These are phyloP conservation scores for Fomitopsis serialis DNA, from an alignment of 768 basidiomycete genomes.

Conservation along the genomic window DNA sequence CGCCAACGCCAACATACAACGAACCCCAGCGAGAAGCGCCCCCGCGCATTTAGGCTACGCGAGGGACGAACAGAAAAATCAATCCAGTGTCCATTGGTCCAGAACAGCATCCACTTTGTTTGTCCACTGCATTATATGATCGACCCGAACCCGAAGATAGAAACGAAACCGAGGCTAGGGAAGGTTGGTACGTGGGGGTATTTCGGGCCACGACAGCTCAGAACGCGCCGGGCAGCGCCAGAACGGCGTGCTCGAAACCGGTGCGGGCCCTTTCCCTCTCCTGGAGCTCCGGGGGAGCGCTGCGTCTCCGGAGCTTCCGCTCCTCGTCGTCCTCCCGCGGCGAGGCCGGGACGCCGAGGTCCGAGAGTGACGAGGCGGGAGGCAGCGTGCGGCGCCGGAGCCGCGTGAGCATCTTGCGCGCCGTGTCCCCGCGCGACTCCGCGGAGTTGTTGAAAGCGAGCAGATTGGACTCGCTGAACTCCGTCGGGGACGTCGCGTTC, in stretches of 20 bases:
- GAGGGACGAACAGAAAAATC: conserved; percentile 1
- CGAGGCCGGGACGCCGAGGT: conserved; percentile 13
- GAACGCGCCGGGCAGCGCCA: conserved; percentile 56
- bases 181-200: not conserved
- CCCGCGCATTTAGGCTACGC: not conserved
- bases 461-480: conserved; percentile 51
- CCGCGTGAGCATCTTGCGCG: conserved; percentile 60
- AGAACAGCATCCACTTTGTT: not conserved
- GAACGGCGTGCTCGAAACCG: conserved; percentile 56
- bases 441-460: conserved; percentile 37
- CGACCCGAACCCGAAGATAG: not conserved
- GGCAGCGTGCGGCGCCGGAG: conserved; percentile 52
- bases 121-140: not conserved
- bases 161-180: not conserved
- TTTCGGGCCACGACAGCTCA: conserved; percentile 22
- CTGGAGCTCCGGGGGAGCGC: conserved; percentile 59
- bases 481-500: conserved; percentile 34
- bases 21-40: not conserved
- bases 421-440: conserved; percentile 41
- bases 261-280: conserved; percentile 33
- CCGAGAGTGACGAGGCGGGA: conserved; percentile 17
- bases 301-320: conserved; percentile 38
- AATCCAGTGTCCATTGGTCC: conserved; percentile 1
- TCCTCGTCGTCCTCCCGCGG: conserved; percentile 33
- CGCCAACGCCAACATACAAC: not conserved